phyloP scores from a whole-genome alignment of 371 early-diverging fungal genomes.

The Mucor lusitanicus region DNA sequence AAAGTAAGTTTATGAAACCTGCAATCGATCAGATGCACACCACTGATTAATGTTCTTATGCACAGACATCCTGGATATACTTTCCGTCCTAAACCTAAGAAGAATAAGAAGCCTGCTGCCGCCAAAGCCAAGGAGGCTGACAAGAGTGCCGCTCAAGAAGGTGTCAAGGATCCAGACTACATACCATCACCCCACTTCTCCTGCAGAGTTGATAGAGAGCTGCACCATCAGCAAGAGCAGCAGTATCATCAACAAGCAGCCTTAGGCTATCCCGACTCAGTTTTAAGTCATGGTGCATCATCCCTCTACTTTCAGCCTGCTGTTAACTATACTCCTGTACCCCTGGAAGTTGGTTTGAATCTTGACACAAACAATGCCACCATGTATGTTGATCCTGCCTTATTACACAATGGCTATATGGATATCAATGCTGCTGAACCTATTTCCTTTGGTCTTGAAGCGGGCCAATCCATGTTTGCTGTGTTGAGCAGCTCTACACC shows the following conservation, averaged over 20 bases:
- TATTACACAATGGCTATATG: neutral
- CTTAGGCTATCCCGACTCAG: neutral
- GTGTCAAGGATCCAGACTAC: neutral
- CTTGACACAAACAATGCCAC: neutral
- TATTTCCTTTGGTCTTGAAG: neutral
- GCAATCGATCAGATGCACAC: neutral
- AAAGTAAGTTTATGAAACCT: slow-evolving; percentile 38
- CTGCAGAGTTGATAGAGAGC: neutral
- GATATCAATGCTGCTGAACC: neutral
- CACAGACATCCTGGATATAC: slow-evolving; percentile 69
- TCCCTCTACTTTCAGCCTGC: neutral
- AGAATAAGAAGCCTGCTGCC: slow-evolving; percentile 6
- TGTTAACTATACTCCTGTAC: neutral
- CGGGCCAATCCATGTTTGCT: neutral
- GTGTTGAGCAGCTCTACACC: neutral
- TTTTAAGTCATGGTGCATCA: neutral
- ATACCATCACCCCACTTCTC: neutral
- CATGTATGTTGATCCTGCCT: neutral
- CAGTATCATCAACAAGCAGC: neutral
- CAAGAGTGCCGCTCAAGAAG: neutral
- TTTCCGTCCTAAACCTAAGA: slow-evolving; percentile 68
- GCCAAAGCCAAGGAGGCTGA: neutral
- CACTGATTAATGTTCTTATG: slow-evolving; percentile 5
- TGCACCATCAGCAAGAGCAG: neutral
- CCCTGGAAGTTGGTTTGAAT: neutral